These are phyloP conservation scores for Deinandra increscens DNA, from an alignment of 129 eudicot species.

Conservation along the genomic window DNA sequence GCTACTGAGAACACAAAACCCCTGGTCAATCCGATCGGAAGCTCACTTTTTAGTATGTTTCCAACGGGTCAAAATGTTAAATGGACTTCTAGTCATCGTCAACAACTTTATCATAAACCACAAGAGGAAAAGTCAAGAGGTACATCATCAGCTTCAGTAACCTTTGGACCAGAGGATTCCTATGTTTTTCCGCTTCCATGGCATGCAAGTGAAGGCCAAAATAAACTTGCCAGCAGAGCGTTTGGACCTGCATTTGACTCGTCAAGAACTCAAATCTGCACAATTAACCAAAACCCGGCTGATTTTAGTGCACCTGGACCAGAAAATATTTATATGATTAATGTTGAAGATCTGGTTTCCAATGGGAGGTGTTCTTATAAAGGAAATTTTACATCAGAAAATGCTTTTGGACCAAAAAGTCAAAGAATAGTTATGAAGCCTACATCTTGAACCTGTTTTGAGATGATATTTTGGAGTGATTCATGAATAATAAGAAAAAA, in stretches of 20 bases:
- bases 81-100: conserved; percentile 25
- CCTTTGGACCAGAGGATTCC: conserved; percentile 32
- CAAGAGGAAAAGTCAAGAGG: conserved; percentile 38
- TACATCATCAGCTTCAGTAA: conserved; percentile 6
- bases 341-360: conserved; percentile 35
- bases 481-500: not conserved
- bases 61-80: conserved; percentile 24
- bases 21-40: conserved; percentile 26
- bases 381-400: conserved; percentile 21
- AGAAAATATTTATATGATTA: conserved; percentile 44
- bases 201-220: conserved; percentile 27
- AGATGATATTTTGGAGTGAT: conserved; percentile 3
- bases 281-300: conserved; percentile 71
- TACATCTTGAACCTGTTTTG: conserved; percentile 20
- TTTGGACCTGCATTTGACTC: conserved; percentile 11
- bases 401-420: conserved; percentile 32
- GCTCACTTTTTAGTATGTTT: conserved; percentile 25
- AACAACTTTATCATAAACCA: conserved; percentile 31
- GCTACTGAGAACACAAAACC: conserved; percentile 23
- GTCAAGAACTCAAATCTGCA: conserved; percentile 38
- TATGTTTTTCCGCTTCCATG: conserved; percentile 21
- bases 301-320: conserved; percentile 73
- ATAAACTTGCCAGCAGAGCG: conserved; percentile 18
- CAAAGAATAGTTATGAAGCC: conserved; percentile 22
- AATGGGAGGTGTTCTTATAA: conserved; percentile 28